Evolutionary conservation across 441 rosid genomes (phyloP), one percentile per base, ranked within the genome.

Genomic region (Croton laevigatus): DNA sequence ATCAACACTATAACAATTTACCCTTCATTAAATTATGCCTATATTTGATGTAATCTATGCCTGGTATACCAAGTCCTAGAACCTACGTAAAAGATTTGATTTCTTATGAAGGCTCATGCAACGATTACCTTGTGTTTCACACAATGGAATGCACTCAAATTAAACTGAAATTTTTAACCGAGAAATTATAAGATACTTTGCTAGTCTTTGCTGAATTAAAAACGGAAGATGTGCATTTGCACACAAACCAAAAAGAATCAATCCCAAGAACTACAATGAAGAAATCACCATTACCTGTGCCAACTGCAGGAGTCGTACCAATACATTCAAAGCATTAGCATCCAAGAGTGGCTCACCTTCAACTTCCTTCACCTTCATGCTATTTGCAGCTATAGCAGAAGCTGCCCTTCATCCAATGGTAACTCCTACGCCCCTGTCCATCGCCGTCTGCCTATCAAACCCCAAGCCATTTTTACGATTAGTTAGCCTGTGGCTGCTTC

Each of bases 341-440:
- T 90, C 89, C 79, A 91, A 72, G 77, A 96, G 94, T 5, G 91
- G 94, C 75, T 91, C 94, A 46, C 98, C 99, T 81, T 93, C 99
- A 64, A 91, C 74, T 81, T 93, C 97, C 80, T 82, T 90, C 65
- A 88, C 73, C 74, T 84, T 91, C 85, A 85, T 81, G 86, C 86
- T 85, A 84, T 84, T 89, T 68, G 83, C 90, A 66, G 83, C 82
- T 72, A 87, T 63, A 23, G 93, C 76, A 80, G 96, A 83, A 70
- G 84, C 79, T 37, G 86, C 81, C 80, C 95, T 91, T 71, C 89
- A 83, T 58, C 97, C 94, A 60, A 87, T 80, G 69, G 93, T 82
- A 68, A 93, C 89, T 78, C 99, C 99, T 81, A 91, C 97, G 58
- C 94, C 96, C 80, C 99, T 87, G 83, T 93, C 97, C 93, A 91